Percentiles rank a stretch among this genome's conserved stretches.
Evolutionary conservation across 2,329 filamentous ascomycete genomes (phyloP).

Genomic region (Tolypocladium paradoxum): DNA sequence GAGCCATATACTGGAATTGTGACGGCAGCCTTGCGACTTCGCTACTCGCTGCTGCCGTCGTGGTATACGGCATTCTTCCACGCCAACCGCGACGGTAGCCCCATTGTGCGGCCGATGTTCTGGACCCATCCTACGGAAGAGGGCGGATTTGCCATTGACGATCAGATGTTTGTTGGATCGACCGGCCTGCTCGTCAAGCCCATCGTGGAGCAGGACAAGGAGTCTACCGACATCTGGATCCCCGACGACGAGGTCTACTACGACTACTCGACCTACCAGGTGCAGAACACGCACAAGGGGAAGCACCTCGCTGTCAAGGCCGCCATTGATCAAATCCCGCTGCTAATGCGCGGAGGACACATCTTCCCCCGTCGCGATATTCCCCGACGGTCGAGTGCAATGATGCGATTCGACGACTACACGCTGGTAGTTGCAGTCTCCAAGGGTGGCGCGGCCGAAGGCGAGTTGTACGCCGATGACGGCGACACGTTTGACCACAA

Average conservation of each 20-base stretch:
- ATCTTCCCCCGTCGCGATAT: slow-evolving; percentile 84
- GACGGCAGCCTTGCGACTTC: slow-evolving; percentile 73
- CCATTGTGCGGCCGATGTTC: slow-evolving; percentile 85
- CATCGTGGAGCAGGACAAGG: slow-evolving; percentile 65
- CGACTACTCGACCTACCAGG: slow-evolving; percentile 84
- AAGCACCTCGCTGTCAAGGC: slow-evolving; percentile 60
- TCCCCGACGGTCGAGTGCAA: slow-evolving; percentile 69
- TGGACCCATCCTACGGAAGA: slow-evolving; percentile 85
- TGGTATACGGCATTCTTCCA: slow-evolving; percentile 98
- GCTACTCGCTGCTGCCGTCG: slow-evolving; percentile 79
- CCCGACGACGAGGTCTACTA: slow-evolving; percentile 86
- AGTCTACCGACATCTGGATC: slow-evolving; percentile 70
- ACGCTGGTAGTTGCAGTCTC: slow-evolving; percentile 71
- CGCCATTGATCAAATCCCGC: slow-evolving; percentile 74
- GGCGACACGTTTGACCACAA: slow-evolving; percentile 87
- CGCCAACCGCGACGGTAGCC: slow-evolving; percentile 69
- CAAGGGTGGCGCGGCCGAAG: slow-evolving; percentile 50
- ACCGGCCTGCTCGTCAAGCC: slow-evolving; percentile 92
- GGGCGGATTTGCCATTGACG: slow-evolving; percentile 75
- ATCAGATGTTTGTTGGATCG: slow-evolving; percentile 83
- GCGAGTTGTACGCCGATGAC: slow-evolving; percentile 83
- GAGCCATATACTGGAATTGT: slow-evolving; percentile 82
- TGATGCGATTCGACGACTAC: slow-evolving; percentile 94
- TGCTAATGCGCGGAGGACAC: slow-evolving; percentile 88
- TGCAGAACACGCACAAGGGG: slow-evolving; percentile 58